A percentile compares a stretch with the other conserved stretches of the same genome.
Evolutionary conservation across 2,329 filamentous ascomycete genomes (phyloP).

Genomic region (Aspergillus pseudotamarii): DNA sequence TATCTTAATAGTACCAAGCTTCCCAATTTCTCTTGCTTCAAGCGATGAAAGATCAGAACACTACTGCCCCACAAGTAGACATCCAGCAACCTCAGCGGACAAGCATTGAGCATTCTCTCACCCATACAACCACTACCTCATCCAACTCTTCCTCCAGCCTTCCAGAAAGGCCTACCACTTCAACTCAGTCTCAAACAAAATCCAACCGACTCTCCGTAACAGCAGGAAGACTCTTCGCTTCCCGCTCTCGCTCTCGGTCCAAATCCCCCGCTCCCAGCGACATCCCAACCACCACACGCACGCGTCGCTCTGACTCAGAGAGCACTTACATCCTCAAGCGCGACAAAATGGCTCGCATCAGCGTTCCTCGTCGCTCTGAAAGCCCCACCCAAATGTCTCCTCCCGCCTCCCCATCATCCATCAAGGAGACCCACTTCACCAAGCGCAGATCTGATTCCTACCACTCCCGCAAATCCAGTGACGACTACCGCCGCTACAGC

Average conservation of each 20-base stretch:
- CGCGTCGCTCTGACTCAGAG: constrained; percentile 7
- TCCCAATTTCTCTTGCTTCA: background rate
- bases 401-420: background rate
- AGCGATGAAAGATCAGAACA: constrained; percentile 10
- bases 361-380: constrained; percentile 19
- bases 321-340: constrained; percentile 14
- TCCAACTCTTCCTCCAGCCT: constrained; percentile 12
- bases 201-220: background rate
- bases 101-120: constrained; percentile 15
- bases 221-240: constrained; percentile 17
- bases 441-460: constrained; percentile 19
- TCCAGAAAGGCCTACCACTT: constrained; percentile 4
- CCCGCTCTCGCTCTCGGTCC: background rate
- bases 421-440: constrained; percentile 18
- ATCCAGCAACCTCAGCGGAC: background rate
- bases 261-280: constrained; percentile 17
- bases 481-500: constrained; percentile 42
- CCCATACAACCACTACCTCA: constrained; percentile 23
- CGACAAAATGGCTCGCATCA: background rate
- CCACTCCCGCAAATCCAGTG: constrained; percentile 30
- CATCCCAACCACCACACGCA: constrained; percentile 3
- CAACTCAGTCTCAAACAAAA: constrained; percentile 10
- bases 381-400: constrained; percentile 15
- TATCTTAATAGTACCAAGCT: background rate
- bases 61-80: constrained; percentile 1